Conservation (phyloP, 2,329 filamentous ascomycete species). For the Beauveria asiatica region DNA sequence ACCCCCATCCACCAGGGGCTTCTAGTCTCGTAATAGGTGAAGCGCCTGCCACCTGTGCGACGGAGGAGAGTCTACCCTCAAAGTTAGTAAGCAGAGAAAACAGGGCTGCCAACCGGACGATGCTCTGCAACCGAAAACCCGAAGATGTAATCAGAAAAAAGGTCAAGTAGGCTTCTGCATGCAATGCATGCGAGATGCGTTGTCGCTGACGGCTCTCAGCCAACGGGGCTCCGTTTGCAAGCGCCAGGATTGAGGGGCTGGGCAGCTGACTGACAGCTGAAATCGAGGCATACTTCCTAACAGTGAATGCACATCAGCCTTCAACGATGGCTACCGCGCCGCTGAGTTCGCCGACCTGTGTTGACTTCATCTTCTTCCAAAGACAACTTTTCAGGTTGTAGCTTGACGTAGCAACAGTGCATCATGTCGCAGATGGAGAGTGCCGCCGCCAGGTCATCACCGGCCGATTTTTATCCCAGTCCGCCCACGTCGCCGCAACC, state of each 20-base stretch:
- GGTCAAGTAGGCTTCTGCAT: background rate
- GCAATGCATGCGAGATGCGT: background rate
- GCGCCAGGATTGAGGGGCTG: constrained; percentile 2
- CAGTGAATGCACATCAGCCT: too few relatives aligned
- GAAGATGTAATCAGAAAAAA: background rate
- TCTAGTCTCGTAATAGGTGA: too few relatives aligned
- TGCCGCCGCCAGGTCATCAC: background rate
- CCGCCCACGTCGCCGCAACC: constrained; percentile 1
- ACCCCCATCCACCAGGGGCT: too few relatives aligned
- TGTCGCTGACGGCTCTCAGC: background rate
- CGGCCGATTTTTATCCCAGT: background rate
- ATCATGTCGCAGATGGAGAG: background rate
- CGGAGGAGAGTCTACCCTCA: background rate
- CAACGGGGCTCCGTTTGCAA: constrained; percentile 2
- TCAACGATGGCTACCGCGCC: too few relatives aligned
- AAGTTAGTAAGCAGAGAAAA: too few relatives aligned
- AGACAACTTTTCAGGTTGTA: background rate
- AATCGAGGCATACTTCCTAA: background rate
- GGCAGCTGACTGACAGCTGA: background rate
- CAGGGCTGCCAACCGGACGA: background rate
- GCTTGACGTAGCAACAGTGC: background rate
- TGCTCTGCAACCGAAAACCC: background rate
- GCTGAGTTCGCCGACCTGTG: background rate
- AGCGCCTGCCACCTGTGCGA: background rate
- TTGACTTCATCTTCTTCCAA: background rate